Evolutionary conservation across 306 rosid species (phyloP).

Genomic region (Acacia melanoxylon): DNA sequence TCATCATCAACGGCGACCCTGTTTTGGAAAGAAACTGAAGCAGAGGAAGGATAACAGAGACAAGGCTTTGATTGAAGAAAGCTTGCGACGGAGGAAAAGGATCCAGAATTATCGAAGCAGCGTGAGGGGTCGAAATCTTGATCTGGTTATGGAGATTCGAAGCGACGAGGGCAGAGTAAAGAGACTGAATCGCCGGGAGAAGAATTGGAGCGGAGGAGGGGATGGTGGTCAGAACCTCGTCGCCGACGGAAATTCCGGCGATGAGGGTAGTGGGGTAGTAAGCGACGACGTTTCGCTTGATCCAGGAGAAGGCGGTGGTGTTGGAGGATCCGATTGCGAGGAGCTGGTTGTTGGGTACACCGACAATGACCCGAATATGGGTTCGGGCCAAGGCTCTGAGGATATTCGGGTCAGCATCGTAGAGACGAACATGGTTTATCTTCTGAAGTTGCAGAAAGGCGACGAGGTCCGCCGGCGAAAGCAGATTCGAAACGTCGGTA

Average conservation of each 20-base stretch:
- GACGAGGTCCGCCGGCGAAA: slow-evolving; percentile 50
- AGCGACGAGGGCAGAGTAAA: slow-evolving; percentile 66
- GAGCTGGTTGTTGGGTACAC: slow-evolving; percentile 90
- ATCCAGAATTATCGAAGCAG: slow-evolving; percentile 63
- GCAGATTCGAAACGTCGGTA: slow-evolving; percentile 67
- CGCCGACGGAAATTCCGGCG: slow-evolving; percentile 71
- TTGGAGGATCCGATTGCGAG: slow-evolving; percentile 82
- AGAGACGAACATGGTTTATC: slow-evolving; percentile 66
- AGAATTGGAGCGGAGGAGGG: slow-evolving; percentile 70
- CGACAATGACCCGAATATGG: slow-evolving; percentile 60
- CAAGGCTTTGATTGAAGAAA: slow-evolving; percentile 66
- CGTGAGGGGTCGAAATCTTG: slow-evolving; percentile 73
- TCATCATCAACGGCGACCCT: slow-evolving; percentile 77
- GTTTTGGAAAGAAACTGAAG: slow-evolving; percentile 66
- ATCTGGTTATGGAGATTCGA: slow-evolving; percentile 58
- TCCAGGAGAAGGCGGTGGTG: slow-evolving; percentile 75
- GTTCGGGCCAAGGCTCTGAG: slow-evolving; percentile 63
- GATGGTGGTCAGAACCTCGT: slow-evolving; percentile 74
- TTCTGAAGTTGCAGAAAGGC: slow-evolving; percentile 63
- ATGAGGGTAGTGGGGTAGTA: slow-evolving; percentile 66
- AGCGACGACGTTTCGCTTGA: slow-evolving; percentile 65
- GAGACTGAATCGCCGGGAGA: slow-evolving; percentile 67
- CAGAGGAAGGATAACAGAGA: slow-evolving; percentile 49
- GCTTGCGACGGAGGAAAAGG: slow-evolving; percentile 95
- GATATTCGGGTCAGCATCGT: slow-evolving; percentile 75